A percentile compares a stretch with the other conserved stretches of the same genome.
These are phyloP conservation scores for Magnusiomyces tetraspermus DNA, from an alignment of 1,139 yeast genomes.

Conservation along the genomic window DNA sequence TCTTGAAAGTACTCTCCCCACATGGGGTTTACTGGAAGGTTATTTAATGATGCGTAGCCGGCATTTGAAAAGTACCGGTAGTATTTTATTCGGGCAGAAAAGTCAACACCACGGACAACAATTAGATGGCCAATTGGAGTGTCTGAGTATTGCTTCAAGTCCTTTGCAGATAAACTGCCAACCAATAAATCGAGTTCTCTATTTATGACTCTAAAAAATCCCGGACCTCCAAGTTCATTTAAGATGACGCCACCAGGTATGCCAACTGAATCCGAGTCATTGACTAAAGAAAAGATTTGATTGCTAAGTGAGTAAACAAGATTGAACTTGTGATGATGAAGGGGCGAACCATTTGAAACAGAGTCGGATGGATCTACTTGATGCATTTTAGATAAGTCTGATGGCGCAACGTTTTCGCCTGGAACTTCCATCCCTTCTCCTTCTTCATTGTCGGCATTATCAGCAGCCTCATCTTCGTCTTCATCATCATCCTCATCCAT, in stretches of 20 bases:
- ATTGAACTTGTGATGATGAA: conserved; percentile 31
- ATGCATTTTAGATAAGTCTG: conserved; percentile 1
- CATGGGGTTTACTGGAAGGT: conserved; percentile 20
- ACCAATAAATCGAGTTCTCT: conserved; percentile 41
- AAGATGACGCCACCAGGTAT: conserved; percentile 49
- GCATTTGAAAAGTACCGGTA: conserved; percentile 54
- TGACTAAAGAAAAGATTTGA: conserved; percentile 48
- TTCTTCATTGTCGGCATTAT: conserved; percentile 18
- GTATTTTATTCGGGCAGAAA: conserved; percentile 63
- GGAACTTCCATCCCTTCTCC: conserved; percentile 14
- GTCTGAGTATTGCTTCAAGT: conserved; percentile 11
- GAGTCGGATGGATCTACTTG: conserved; percentile 2
- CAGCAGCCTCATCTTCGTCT: conserved; percentile 24
- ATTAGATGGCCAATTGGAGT: conserved; percentile 31
- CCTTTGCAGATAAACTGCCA: conserved; percentile 33
- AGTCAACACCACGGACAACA: conserved; percentile 57
- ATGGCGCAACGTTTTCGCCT: neutral
- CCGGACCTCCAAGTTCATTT: conserved; percentile 43
- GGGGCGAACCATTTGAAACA: conserved; percentile 1
- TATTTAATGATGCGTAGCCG: conserved; percentile 31
- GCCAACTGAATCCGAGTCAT: conserved; percentile 39
- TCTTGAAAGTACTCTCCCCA: conserved; percentile 27
- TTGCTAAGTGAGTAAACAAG: conserved; percentile 51
- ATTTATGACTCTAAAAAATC: conserved; percentile 42
- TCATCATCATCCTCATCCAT: conserved; percentile 31